Evolutionary conservation across 1,139 yeast genomes (phyloP).

Genomic region (Blastobotrys ciferrii): DNA sequence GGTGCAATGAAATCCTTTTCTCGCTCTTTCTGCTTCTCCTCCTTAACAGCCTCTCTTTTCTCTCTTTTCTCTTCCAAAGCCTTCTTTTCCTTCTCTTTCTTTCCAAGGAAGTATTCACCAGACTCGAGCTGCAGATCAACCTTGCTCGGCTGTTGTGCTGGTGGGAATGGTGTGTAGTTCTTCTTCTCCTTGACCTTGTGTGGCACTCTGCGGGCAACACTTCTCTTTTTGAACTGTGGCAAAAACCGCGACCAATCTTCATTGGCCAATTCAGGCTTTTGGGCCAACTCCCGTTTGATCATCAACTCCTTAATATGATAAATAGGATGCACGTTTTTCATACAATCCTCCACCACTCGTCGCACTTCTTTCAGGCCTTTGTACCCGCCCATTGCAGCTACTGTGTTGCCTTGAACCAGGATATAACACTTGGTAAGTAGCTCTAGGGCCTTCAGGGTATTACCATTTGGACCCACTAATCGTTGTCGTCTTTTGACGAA

Average conservation of each 20-base stretch:
- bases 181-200: slow-evolving; percentile 48
- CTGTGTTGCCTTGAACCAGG: slow-evolving; percentile 96
- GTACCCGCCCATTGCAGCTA: slow-evolving; percentile 94
- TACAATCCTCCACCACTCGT: slow-evolving; percentile 95
- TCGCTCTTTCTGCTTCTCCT: slow-evolving; percentile 65
- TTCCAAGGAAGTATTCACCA: slow-evolving; percentile 95
- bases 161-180: slow-evolving; percentile 98
- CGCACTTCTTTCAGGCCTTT: slow-evolving; percentile 90
- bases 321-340: slow-evolving; percentile 94
- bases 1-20: slow-evolving; percentile 84
- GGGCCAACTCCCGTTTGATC: slow-evolving; percentile 93
- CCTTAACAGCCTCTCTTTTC: slow-evolving; percentile 70
- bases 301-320: slow-evolving; percentile 94
- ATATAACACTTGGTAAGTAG: slow-evolving; percentile 89
- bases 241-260: slow-evolving; percentile 97
- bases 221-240: slow-evolving; percentile 95
- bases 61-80: slow-evolving; percentile 75
- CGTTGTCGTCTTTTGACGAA: slow-evolving; percentile 95
- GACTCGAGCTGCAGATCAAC: slow-evolving; percentile 95
- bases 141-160: slow-evolving; percentile 95
- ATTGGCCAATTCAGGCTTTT: slow-evolving; percentile 89
- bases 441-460: slow-evolving; percentile 92
- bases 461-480: slow-evolving; percentile 94
- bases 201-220: slow-evolving; percentile 91
- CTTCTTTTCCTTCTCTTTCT: slow-evolving; percentile 72